Conservation (phyloP, 139 green algal genomes). For the Klebsormidium nitens region DNA sequence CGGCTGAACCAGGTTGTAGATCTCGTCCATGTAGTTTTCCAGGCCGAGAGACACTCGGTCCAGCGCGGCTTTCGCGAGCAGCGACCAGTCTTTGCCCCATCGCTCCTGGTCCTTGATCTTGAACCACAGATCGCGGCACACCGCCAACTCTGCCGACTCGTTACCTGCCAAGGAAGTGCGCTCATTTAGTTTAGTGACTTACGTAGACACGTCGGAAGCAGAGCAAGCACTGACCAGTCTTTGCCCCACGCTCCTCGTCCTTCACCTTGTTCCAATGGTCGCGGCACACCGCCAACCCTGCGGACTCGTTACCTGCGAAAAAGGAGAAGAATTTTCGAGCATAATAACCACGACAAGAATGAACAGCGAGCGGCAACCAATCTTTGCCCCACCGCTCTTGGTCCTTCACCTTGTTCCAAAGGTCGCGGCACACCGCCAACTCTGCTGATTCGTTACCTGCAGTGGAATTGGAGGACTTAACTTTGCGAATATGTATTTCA, state of each 20-base stretch:
- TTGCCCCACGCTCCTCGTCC: too few species aligned
- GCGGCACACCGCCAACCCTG: too few species aligned
- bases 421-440: background rate
- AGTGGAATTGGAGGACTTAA: too few species aligned
- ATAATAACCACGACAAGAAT: too few species aligned
- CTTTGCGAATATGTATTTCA: too few species aligned
- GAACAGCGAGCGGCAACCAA: constrained; percentile 62
- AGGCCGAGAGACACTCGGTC: constrained; percentile 55
- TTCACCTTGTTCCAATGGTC: too few species aligned
- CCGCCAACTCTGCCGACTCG: background rate
- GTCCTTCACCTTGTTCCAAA: constrained; percentile 42
- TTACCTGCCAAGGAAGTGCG: too few species aligned
- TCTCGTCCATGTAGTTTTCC: constrained; percentile 55
- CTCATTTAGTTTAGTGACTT: too few species aligned
- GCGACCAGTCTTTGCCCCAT: constrained; percentile 60
- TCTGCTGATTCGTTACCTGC: background rate
- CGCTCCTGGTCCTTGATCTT: constrained; percentile 41
- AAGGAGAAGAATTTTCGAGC: too few species aligned
- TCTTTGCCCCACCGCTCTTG: constrained; percentile 52
- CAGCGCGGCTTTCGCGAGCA: constrained; percentile 57
- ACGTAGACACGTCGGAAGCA: too few species aligned
- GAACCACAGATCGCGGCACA: constrained; percentile 28
- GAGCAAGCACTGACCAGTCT: too few species aligned
- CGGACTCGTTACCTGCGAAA: too few species aligned
- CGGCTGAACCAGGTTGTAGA: constrained; percentile 61